Percentiles rank a stretch among this genome's conserved stretches.
These are phyloP conservation scores for Iris macrosiphon DNA, from an alignment of 106 monocot genomes.

Conservation along the genomic window DNA sequence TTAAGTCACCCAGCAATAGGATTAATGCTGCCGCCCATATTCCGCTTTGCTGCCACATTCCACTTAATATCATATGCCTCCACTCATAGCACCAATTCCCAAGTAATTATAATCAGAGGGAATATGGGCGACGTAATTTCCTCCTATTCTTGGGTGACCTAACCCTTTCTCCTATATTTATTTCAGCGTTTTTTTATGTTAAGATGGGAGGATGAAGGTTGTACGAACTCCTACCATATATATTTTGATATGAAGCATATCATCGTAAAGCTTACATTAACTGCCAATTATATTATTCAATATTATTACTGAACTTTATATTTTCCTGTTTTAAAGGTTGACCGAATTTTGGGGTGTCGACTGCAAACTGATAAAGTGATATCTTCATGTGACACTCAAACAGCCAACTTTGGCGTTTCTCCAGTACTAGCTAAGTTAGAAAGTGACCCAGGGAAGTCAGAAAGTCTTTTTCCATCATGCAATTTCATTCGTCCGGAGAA, in stretches of 20 bases:
- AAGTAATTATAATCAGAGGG: no score
- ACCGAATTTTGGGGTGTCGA: slow-evolving; percentile 87
- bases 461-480: slow-evolving; percentile 1
- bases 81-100: no score
- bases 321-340: slow-evolving; percentile 48
- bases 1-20: no score
- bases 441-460: not conserved
- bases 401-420: slow-evolving; percentile 5
- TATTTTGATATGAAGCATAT: not conserved
- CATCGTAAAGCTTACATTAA: not conserved
- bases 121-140: no score
- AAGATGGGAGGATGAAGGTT: no score
- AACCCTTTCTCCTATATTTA: no score
- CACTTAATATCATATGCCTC: no score
- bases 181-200: no score
- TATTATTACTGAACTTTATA: not conserved
- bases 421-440: not conserved
- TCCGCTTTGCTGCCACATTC: no score
- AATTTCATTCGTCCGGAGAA: slow-evolving; percentile 5
- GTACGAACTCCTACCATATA: no score
- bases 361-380: slow-evolving; percentile 17
- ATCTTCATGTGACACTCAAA: slow-evolving; percentile 9
- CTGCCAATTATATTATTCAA: not conserved
- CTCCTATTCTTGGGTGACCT: no score
- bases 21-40: no score